Evolutionary conservation across 192 early-diverging fungal species (phyloP), one percentile per base, ranked within the genome.

Genomic region (Mortierella claussenii): DNA sequence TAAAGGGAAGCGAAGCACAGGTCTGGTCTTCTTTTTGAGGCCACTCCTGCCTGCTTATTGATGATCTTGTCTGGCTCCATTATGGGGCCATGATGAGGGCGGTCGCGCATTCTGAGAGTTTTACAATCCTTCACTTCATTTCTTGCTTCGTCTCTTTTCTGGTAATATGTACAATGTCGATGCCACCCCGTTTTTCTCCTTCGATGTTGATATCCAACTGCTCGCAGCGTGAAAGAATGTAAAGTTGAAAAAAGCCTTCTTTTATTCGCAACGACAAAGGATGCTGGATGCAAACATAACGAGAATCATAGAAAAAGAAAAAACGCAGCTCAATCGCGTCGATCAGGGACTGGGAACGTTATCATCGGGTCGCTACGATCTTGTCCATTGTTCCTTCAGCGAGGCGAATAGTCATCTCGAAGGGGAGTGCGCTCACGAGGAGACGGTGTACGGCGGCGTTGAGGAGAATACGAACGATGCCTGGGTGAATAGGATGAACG

Each of bases 1-100:
- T 74, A 74, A 64, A 74, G 70, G 70, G 70, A 74, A 74, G 70
- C 70, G 70, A 65, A 54, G 69, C 69, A 62, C 60, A 34, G 34
- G 47, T 44, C 20, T 37, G 26, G 37, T 59, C 44, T 50, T 46
- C 40, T 13, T 20, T 47, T 61, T 36, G 46, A 26, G 30, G 47
- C 21, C 20, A 24, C 50, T 48, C 53, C 45, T 43, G 44, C 28
- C 49, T 63, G 69, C 69, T 55, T 63, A 71, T 71, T 71, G 69
- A 71, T 71, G 69, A 71, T 71, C 68, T 69, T 69, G 68, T 69
- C 58, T 60, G 50, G 49, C 36, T 44, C 4, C 30, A 26, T 68
- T 43, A 32, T 21, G 4, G 18, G 50, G 30, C 28, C 50, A 53
- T 53, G 50, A 53, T 53, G 50, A 53, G 50, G 50, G 50, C 50